Base-by-base conservation (phyloP, 257 asterid genomes). In the Solanum bulbocastanum region DNA sequence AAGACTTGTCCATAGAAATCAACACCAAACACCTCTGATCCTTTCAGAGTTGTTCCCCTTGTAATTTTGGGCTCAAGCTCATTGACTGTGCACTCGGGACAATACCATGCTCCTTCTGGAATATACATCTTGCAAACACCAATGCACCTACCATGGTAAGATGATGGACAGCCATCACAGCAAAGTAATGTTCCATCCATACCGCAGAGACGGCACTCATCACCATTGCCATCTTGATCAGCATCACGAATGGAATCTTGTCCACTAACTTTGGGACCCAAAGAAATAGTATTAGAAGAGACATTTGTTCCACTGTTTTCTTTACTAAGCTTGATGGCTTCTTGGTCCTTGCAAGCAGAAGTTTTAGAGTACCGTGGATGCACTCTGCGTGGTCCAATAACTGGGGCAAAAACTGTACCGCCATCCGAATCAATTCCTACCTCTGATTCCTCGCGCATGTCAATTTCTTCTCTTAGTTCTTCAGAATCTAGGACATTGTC, bases 141-240 rank as follows among this genome's bases (percentile, higher is more conserved):
- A 88, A 96, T 87, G 92, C 98, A 96, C 91, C 98, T 93, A 62
- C 96, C 86, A 89, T 96, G 98, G 91, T 91, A 96, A 84, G 95
- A 92, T 62, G 95, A 92, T 0, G 98, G 98, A 88, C 98, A 96
- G 65, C 98, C 98, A 88, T 96, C 98, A 89, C 98, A 96, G 86
- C 98, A 96, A 87, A 96, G 92, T 90, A 96, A 89, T 37, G 90
- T 88, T 62, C 98, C 98, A 72, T 96, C 98, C 98, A 96, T 96
- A 87, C 98, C 96, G 89, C 98, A 94, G 87, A 96, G 95, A 87
- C 93, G 94, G 73, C 98, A 96, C 87, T 96, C 98, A 89, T 96
- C 98, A 83, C 98, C 95, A 90, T 96, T 94, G 32, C 90, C 93
- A 89, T 96, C 96, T 76, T 94, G 94, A 73, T 92, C 96, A 60